phyloP scores from a whole-genome alignment of 2,329 filamentous ascomycete genomes.

The Neonectria ditissima region DNA sequence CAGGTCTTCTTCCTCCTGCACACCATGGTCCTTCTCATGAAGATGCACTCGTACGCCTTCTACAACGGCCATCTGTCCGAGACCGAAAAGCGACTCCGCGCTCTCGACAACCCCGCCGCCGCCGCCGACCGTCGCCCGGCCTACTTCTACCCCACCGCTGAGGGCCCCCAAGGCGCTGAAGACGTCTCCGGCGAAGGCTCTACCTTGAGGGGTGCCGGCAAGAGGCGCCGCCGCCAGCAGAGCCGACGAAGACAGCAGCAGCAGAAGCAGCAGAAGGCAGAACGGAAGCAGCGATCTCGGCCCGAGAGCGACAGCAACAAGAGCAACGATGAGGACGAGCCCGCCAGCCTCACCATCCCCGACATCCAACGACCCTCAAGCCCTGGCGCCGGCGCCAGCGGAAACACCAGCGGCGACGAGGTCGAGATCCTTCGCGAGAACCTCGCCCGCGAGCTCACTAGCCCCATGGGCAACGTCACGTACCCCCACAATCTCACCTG shows the following conservation, averaged over 20 bases:
- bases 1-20: slow-evolving; percentile 96
- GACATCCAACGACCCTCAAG: slow-evolving; percentile 16
- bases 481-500: slow-evolving; percentile 91
- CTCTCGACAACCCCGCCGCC: slow-evolving; percentile 79
- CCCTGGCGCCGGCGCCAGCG: slow-evolving; percentile 36
- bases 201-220: slow-evolving; percentile 28
- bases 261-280: slow-evolving; percentile 4
- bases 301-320: slow-evolving; percentile 37
- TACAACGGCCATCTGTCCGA: slow-evolving; percentile 97
- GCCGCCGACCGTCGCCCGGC: slow-evolving; percentile 73
- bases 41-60: slow-evolving; percentile 98
- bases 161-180: slow-evolving; percentile 57
- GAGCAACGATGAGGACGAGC: slow-evolving; percentile 45
- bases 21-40: slow-evolving; percentile 93
- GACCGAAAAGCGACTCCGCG: slow-evolving; percentile 82
- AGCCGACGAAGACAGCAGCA: slow-evolving; percentile 32
- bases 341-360: background rate
- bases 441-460: slow-evolving; percentile 90
- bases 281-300: slow-evolving; percentile 25
- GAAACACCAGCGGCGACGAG: slow-evolving; percentile 55
- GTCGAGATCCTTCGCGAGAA: slow-evolving; percentile 82
- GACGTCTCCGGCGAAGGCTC: slow-evolving; percentile 41
- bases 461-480: slow-evolving; percentile 87
- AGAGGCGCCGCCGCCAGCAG: slow-evolving; percentile 41
- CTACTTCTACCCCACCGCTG: slow-evolving; percentile 78